Percentiles rank a stretch among this genome's conserved stretches.
Evolutionary conservation across 352 stramenopile species (phyloP).

Genomic region (Pythium dissimile): DNA sequence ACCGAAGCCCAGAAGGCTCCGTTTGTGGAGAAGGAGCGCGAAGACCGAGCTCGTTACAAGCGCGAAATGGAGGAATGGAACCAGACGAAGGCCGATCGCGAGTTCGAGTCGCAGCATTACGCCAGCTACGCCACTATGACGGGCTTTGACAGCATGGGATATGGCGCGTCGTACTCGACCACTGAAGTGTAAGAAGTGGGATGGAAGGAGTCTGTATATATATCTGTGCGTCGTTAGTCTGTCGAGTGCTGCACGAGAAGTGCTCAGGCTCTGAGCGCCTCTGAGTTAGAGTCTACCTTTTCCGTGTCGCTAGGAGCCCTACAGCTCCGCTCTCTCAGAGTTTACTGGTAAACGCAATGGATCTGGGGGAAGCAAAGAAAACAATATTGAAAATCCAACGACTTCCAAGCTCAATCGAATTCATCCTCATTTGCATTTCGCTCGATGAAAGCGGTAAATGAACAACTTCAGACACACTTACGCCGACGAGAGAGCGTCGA

Average conservation of each 20-base stretch:
- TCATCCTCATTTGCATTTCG: not conserved
- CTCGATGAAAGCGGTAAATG: not conserved
- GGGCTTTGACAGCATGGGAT: constrained; percentile 78
- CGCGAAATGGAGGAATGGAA: constrained; percentile 92
- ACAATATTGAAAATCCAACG: too few relatives aligned
- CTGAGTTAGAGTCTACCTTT: too few relatives aligned
- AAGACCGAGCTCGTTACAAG: constrained; percentile 91
- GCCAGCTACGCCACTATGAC: constrained; percentile 76
- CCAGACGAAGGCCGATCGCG: constrained; percentile 75
- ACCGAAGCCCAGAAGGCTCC: constrained; percentile 88
- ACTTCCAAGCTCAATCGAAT: not conserved
- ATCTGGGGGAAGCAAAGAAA: not conserved
- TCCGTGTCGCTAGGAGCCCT: too few relatives aligned
- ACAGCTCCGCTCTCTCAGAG: not conserved
- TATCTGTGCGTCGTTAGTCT: too few relatives aligned
- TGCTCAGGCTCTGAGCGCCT: too few relatives aligned
- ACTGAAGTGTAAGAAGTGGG: constrained; percentile 11
- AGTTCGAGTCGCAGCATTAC: constrained; percentile 85
- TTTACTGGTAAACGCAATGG: not conserved
- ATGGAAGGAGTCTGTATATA: constrained; percentile 1
- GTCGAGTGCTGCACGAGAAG: too few relatives aligned
- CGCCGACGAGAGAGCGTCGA: constrained; percentile 90
- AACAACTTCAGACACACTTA: constrained; percentile 32
- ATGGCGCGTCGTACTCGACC: constrained; percentile 68
- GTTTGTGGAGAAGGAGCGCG: constrained; percentile 91